Evolutionary conservation across 78 protist species (phyloP), one percentile per base, ranked within the genome.

Genomic region (Polysphondylium violaceum): DNA sequence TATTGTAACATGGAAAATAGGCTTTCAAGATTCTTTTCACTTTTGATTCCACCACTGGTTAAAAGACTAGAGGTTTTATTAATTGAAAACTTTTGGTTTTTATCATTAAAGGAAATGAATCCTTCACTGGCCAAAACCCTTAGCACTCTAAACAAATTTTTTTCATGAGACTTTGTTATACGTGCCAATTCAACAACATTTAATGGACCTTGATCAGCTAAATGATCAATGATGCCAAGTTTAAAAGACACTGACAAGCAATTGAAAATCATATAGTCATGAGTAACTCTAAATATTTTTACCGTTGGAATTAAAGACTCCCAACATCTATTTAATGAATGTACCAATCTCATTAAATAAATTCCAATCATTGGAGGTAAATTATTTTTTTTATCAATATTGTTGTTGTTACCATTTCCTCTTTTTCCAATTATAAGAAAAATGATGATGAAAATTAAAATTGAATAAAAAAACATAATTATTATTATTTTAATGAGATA

Each of bases 181-280:
- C 21, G 17, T 6, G 78, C 76, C 19, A 83, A 43, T 56, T 83
- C 74, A 8, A 19, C 43, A 3, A 69, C 9, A 1, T 53, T 25
- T 31, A 43, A 40, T 21, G 77, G 65, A 3, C 90, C 68, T n/a
- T n/a, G n/a, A 0, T 31, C 53, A 16, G 41, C 55, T 25, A 83
- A 47, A 40, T 35, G 21, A 29, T 83, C 90, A 16, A 83, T 83
- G 0, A 83, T 35, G 40, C 69, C 69, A 6, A 83, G n/a, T 3
- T 60, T 59, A 50, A 83, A 83, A 1, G 69, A 69, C 1, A 83
- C 78, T 21, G 73, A 44, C 3, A 83, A 19, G 43, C 90, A 83
- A n/a, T 83, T 77, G 11, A 83, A 83, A 14, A 83, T 73, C 0
- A 83, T 69, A 41, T 55, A 69, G 67, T 83, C 90, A 44, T 83